Evolutionary conservation across 805 yeast genomes (phyloP), one percentile per base, ranked within the genome.

Genomic region (Lipomyces orientalis): DNA sequence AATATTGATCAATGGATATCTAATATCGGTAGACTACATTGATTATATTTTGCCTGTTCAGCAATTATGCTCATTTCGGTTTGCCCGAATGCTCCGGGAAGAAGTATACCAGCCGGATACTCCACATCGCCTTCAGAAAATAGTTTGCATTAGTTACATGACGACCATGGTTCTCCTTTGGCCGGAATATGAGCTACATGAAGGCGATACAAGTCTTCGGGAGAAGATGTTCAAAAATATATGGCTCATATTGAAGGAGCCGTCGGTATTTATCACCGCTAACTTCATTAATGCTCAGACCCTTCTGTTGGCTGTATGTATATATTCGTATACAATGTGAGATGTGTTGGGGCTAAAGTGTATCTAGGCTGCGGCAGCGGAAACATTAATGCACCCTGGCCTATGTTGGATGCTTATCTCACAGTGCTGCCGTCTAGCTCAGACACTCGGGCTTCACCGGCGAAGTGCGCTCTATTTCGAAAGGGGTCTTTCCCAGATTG

Each of bases 371-470:
- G 22, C 51, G 22, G 29, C 61, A n/a, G 56, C 61, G 19, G 25
- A 43, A 16, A 9, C 14, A 10, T 6, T 58, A 10, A n/a, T 62
- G n/a, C 60, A 37, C 25, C 69, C 69, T 9, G 69, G 69, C 16
- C 60, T 66, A 5, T 56, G 60, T 12, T 66, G 66, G 66, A 61
- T 52, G 64, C 51, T 62, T 6, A 35, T 58, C 10, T 49, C 69
- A 22, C 63, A 54, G 6, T 62, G 66, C n/a, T 52, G 60, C 25
- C 63, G 61, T 7, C 43, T 33, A 5, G 69, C 64, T 5, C 60
- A 35, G 37, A 46, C 69, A 35, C 63, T 66, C 1, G 69, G 69
- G 4, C 35, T 66, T 19, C 69, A 66, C 51, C 66, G 69, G 2
- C 60, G 49, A 19, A 62, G 59, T 19, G 62, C 64, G 12, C 55